phyloP scores from a whole-genome alignment of 2,329 filamentous ascomycete genomes.

The Pseudonectria buxi region DNA sequence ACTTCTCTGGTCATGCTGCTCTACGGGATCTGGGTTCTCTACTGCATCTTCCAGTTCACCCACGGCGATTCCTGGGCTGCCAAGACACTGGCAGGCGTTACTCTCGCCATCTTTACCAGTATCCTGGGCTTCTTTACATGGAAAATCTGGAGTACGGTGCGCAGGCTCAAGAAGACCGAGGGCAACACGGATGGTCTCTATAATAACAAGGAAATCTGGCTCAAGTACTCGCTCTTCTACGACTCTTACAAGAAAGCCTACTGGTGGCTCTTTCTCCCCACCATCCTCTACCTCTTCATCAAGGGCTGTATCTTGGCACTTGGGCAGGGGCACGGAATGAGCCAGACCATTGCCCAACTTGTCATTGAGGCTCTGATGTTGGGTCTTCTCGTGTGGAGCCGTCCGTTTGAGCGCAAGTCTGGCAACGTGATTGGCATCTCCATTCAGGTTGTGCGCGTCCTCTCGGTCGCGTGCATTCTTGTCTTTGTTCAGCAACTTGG shows the following conservation, averaged over 20 bases:
- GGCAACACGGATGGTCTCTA: conserved; percentile 70
- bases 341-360: conserved; percentile 73
- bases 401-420: conserved; percentile 80
- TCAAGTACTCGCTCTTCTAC: conserved; percentile 96
- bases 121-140: conserved; percentile 77
- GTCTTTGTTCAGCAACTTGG: conserved; percentile 92
- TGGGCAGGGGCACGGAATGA: conserved; percentile 76
- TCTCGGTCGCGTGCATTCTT: conserved; percentile 83
- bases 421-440: conserved; percentile 89
- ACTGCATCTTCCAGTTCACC: conserved; percentile 94
- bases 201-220: conserved; percentile 84
- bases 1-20: conserved; percentile 85
- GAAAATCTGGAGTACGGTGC: conserved; percentile 73
- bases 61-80: conserved; percentile 92
- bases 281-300: conserved; percentile 83
- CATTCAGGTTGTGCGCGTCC: conserved; percentile 81
- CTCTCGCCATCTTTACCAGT: conserved; percentile 71
- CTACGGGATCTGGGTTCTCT: conserved; percentile 92
- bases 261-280: conserved; percentile 95
- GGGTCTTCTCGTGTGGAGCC: conserved; percentile 69
- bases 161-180: conserved; percentile 64
- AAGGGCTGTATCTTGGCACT: conserved; percentile 82
- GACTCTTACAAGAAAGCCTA: conserved; percentile 89
- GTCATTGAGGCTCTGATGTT: conserved; percentile 77
- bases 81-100: conserved; percentile 74